A percentile compares a stretch with the other conserved stretches of the same genome.
Conservation (phyloP, 352 stramenopile species). For the Pythium volutum region DNA sequence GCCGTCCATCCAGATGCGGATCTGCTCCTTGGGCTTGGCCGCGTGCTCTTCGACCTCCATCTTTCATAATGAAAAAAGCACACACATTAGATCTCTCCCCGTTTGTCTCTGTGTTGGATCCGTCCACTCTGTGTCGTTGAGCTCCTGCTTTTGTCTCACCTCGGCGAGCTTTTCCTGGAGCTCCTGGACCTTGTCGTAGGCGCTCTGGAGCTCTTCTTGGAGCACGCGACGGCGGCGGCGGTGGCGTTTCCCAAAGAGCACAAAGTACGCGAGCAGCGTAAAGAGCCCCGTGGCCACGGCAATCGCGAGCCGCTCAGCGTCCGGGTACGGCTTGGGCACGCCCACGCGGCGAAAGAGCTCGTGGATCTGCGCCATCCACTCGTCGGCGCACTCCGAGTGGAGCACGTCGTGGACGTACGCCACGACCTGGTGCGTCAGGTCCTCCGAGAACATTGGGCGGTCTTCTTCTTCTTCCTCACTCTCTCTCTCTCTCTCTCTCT, state of each 20-base stretch:
- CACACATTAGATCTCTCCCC: neutral
- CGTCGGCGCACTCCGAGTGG: constrained; percentile 67
- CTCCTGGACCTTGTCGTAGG: constrained; percentile 78
- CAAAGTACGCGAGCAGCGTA: constrained; percentile 83
- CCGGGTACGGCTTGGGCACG: constrained; percentile 81
- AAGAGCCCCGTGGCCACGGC: constrained; percentile 75
- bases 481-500: neutral
- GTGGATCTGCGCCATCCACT: constrained; percentile 72
- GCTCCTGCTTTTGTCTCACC: constrained; percentile 21
- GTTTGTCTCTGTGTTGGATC: neutral
- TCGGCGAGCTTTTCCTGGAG: constrained; percentile 81
- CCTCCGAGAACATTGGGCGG: constrained; percentile 39
- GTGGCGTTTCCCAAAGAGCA: constrained; percentile 87
- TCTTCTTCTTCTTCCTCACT: neutral
- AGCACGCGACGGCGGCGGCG: constrained; percentile 61
- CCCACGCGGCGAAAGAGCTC: constrained; percentile 59
- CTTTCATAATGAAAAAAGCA: constrained; percentile 17
- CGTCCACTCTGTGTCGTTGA: neutral
- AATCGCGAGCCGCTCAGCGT: constrained; percentile 82
- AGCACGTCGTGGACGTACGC: constrained; percentile 75
- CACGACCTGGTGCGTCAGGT: constrained; percentile 55
- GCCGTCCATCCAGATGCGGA: constrained; percentile 99
- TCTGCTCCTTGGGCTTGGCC: constrained; percentile 76
- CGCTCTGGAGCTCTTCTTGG: constrained; percentile 71
- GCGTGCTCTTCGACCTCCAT: constrained; percentile 81